Conservation (phyloP, 2,329 filamentous ascomycete genomes). For the Fusarium sp. region DNA sequence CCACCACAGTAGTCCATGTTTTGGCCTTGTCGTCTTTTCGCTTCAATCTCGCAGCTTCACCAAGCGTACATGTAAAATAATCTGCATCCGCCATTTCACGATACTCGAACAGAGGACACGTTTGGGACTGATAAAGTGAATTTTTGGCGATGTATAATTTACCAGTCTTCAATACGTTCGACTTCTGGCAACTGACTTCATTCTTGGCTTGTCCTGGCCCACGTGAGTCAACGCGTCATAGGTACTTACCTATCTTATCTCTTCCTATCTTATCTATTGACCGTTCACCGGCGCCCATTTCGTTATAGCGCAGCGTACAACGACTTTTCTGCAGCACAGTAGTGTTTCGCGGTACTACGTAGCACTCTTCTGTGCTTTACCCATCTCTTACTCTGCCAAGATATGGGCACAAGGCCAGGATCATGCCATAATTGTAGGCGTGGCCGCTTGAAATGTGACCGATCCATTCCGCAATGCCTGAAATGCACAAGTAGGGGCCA, state of each 20-base stretch:
- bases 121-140: fast-evolving
- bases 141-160: too few relatives aligned
- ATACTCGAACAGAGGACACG: fast-evolving
- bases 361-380: not conserved
- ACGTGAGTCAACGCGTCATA: not conserved
- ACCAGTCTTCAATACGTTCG: too few relatives aligned
- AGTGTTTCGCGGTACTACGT: not conserved
- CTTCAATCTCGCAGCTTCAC: constrained; percentile 57
- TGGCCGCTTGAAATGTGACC: not conserved
- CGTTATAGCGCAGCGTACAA: not conserved
- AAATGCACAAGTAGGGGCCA: not conserved
- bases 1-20: constrained; percentile 56
- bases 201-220: not conserved
- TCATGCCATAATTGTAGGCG: not conserved
- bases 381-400: fast-evolving
- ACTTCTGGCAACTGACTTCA: not conserved
- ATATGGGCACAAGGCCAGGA: not conserved
- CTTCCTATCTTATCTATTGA: not conserved
- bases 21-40: constrained; percentile 12
- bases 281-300: not conserved
- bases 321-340: not conserved
- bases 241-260: not conserved
- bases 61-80: constrained; percentile 70
- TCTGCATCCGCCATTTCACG: constrained; percentile 45
- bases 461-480: not conserved